These are phyloP conservation scores for Termitomyces sp. DNA, from an alignment of 768 basidiomycete genomes.

Conservation along the genomic window DNA sequence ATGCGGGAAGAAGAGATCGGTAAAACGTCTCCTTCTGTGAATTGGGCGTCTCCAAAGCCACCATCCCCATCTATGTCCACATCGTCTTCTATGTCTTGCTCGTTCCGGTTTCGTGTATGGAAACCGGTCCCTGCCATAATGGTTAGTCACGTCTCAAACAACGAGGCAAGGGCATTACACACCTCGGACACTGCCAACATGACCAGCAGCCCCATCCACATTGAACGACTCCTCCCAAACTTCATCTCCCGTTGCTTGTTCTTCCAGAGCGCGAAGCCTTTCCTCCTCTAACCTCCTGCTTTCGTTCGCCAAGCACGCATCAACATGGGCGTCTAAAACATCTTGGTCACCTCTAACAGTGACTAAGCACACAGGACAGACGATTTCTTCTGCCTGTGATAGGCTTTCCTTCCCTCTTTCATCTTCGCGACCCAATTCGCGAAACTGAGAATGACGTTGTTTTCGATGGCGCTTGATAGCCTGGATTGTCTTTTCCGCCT, in stretches of 20 bases:
- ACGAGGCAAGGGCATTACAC: conserved; percentile 17
- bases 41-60: conserved; percentile 68
- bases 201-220: conserved; percentile 27
- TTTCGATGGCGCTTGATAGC: conserved; percentile 68
- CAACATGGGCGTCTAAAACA: conserved; percentile 77
- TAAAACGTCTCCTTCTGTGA: conserved; percentile 70
- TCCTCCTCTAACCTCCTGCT: conserved; percentile 39
- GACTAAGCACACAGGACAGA: conserved; percentile 70
- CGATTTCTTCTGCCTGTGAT: conserved; percentile 35
- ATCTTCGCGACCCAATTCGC: conserved; percentile 62
- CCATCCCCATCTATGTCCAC: conserved; percentile 80
- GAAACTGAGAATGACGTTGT: conserved; percentile 61
- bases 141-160: background rate
- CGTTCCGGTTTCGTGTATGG: conserved; percentile 50
- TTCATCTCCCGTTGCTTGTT: conserved; percentile 24
- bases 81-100: conserved; percentile 72
- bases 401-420: conserved; percentile 31
- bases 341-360: conserved; percentile 64
- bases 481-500: conserved; percentile 52
- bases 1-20: conserved; percentile 23
- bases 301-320: conserved; percentile 68
- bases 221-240: conserved; percentile 24
- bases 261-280: conserved; percentile 30
- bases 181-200: conserved; percentile 50
- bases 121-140: conserved; percentile 64